Evolutionary conservation across 2,329 filamentous ascomycete genomes (phyloP).

Genomic region (Aspergillus jensenii): DNA sequence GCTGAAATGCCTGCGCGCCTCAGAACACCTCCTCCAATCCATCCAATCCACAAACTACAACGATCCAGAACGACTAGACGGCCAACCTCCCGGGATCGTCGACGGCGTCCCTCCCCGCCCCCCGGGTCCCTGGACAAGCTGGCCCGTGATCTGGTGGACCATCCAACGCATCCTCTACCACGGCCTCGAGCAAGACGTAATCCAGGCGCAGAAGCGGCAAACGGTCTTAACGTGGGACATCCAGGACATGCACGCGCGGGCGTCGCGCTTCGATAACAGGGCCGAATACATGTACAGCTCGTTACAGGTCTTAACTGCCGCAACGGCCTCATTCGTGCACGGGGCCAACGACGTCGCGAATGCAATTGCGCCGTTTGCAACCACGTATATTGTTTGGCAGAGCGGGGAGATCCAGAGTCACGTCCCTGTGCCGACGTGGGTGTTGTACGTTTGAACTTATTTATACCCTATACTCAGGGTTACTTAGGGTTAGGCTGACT

Average conservation of each 20-base stretch:
- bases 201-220: slow-evolving; percentile 3
- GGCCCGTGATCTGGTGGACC: neutral
- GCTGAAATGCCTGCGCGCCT: slow-evolving; percentile 7
- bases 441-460: neutral
- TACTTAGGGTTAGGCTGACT: slow-evolving; percentile 28
- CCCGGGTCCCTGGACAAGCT: neutral
- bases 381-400: slow-evolving; percentile 37
- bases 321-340: slow-evolving; percentile 39
- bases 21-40: slow-evolving; percentile 3
- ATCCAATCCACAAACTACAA: slow-evolving; percentile 3
- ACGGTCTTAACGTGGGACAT: slow-evolving; percentile 37
- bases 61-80: slow-evolving; percentile 1
- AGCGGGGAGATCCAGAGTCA: slow-evolving; percentile 31
- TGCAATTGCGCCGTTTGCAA: slow-evolving; percentile 43
- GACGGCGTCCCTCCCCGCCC: slow-evolving; percentile 6
- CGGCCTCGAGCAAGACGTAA: slow-evolving; percentile 8
- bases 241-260: slow-evolving; percentile 31
- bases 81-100: neutral
- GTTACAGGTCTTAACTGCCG: slow-evolving; percentile 37
- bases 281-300: slow-evolving; percentile 45
- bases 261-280: slow-evolving; percentile 46
- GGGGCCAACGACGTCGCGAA: slow-evolving; percentile 48
- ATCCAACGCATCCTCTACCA: slow-evolving; percentile 27
- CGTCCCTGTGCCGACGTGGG: slow-evolving; percentile 39
- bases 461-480: slow-evolving; percentile 22